Evolutionary conservation across 1,139 yeast species (phyloP).

Genomic region (Blastobotrys petasosporus): DNA sequence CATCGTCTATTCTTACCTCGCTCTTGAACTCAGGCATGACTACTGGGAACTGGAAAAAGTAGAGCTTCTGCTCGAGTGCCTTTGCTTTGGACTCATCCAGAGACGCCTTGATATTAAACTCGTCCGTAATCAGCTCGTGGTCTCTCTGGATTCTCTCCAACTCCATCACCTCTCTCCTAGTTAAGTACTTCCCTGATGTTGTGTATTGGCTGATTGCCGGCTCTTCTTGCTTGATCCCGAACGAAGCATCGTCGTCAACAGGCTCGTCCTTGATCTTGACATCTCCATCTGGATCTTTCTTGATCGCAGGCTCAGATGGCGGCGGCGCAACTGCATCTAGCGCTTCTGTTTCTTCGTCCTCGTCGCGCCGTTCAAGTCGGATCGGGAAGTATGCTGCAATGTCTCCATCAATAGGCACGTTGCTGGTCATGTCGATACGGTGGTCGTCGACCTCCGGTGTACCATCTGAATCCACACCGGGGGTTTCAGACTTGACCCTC

Average conservation of each 20-base stretch:
- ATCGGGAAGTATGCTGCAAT: conserved; percentile 30
- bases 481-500: conserved; percentile 23
- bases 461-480: conserved; percentile 16
- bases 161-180: conserved; percentile 21
- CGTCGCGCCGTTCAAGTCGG: conserved; percentile 24
- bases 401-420: conserved; percentile 18
- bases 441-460: conserved; percentile 20
- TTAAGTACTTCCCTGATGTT: conserved; percentile 12
- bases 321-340: conserved; percentile 20
- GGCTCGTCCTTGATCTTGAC: conserved; percentile 20
- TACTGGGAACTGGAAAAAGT: conserved; percentile 69
- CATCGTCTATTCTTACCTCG: conserved; percentile 1
- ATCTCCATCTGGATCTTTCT: not conserved
- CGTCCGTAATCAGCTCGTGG: conserved; percentile 26
- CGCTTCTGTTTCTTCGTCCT: conserved; percentile 36
- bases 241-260: conserved; percentile 6
- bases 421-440: conserved; percentile 26
- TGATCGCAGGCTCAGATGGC: not conserved
- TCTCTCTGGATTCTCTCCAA: conserved; percentile 25
- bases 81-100: conserved; percentile 10
- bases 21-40: conserved; percentile 50
- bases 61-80: conserved; percentile 39
- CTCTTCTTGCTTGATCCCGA: not conserved
- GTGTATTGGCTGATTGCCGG: too few relatives aligned
- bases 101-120: conserved; percentile 21